Evolutionary conservation across 2,329 filamentous ascomycete genomes (phyloP), one percentile per base, ranked within the genome.

Genomic region (Periconia macrospinosa): DNA sequence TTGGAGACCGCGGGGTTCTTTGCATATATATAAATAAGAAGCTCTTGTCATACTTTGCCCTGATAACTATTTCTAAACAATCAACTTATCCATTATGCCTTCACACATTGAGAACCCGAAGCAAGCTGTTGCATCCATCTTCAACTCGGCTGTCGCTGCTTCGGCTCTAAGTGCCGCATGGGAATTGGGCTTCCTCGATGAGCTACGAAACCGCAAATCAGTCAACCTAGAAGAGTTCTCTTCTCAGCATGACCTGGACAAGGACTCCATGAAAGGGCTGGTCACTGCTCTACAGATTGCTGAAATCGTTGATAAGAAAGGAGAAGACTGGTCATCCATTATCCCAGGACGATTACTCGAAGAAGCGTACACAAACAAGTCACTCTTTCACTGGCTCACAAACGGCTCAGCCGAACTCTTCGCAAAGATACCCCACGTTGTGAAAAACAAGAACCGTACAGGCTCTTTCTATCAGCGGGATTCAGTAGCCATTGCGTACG

Each of bases 401-500:
- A 20, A 17, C 11, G 46, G 46, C 3, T 48, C 46, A 19, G 46
- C 14, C 10, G 46, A 20, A n/a, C 46, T 48, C 30, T 48, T 48
- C 35, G 37, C 46, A 15, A 14, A 20, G 8, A 48, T 48, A 33
- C 46, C 18, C 6, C 18, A 48, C 30, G 46, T 48, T 6, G 30
- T 48, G 30, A 14, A 20, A 23, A 48, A 48, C 35, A 33, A 41
- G 9, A 48, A 48, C 46, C 46, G 46, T n/a, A 48, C 8, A n/a
- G 46, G 46, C 8, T 2, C 3, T n/a, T 48, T 37, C 18, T 48
- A 48, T 27, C 46, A 48, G 30, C 46, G 46, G 5, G 46, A 48
- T 27, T 33, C 46, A n/a, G 46, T 48, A 19, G 46, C 46, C 10
- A 37, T 48, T 33, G 18, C 46, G 30, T 55, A 53, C 40, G 53